A percentile compares a stretch with the other conserved stretches of the same genome.
These are phyloP conservation scores for Venturia nashicola DNA, from an alignment of 2,329 filamentous ascomycete species.

Conservation along the genomic window DNA sequence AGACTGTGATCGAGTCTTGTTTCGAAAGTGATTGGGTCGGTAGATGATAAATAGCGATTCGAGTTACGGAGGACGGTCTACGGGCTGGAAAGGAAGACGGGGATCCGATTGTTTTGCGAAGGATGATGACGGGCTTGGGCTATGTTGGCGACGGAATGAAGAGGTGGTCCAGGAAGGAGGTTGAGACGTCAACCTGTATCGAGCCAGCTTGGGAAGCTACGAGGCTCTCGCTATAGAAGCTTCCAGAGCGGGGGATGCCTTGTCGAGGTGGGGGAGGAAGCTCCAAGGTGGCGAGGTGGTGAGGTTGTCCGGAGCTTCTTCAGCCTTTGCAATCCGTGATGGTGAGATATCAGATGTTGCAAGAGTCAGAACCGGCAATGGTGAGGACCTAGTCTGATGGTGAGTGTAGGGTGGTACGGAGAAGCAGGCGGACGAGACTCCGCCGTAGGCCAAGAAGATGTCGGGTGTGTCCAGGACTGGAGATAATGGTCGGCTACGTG, in stretches of 20 bases:
- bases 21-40: neutral
- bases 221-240: neutral
- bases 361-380: neutral
- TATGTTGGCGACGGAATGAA: neutral
- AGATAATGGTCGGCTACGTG: neutral
- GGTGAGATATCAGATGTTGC: no score
- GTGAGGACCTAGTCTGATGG: neutral
- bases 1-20: neutral
- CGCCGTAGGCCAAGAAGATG: neutral
- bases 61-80: neutral
- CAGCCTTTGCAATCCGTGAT: neutral
- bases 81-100: neutral
- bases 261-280: neutral
- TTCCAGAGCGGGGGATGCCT: neutral
- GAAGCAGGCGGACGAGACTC: neutral
- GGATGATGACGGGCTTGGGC: neutral
- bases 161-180: neutral
- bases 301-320: neutral
- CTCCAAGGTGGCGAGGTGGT: neutral
- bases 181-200: neutral
- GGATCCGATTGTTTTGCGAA: neutral
- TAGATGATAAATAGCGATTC: neutral
- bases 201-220: constrained; percentile 3
- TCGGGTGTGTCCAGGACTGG: neutral
- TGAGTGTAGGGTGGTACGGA: neutral